Evolutionary conservation across 805 yeast genomes (phyloP).

Genomic region (Myxozyma udenii): DNA sequence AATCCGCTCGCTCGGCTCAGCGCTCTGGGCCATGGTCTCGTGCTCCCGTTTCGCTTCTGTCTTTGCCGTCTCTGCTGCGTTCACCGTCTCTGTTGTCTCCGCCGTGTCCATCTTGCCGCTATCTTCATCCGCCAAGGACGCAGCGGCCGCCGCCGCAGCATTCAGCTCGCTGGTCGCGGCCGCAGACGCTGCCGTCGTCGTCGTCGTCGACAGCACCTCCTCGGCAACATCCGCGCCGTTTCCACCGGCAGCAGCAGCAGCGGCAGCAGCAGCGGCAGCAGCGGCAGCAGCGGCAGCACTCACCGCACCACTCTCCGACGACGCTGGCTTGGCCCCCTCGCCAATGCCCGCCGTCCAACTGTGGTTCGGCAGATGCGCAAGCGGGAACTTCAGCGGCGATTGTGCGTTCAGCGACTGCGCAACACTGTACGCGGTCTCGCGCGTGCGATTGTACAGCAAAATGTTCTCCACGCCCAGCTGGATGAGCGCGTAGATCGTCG

Average conservation of each 20-base stretch:
- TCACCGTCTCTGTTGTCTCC: too few species aligned
- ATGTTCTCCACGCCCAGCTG: conserved; percentile 73
- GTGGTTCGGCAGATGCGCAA: neutral
- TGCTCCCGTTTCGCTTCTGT: neutral
- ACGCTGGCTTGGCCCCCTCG: neutral
- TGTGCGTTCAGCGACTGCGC: conserved; percentile 55
- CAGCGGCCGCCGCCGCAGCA: neutral
- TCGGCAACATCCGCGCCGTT: neutral
- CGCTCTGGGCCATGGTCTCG: neutral
- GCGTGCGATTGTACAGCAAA: conserved; percentile 76
- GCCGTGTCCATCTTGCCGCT: neutral
- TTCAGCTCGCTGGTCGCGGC: neutral
- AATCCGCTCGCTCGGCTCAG: neutral
- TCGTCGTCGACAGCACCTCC: neutral
- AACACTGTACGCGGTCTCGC: conserved; percentile 57
- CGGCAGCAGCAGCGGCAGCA: neutral
- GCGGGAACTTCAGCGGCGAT: conserved; percentile 3
- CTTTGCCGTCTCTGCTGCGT: neutral
- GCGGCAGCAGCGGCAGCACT: neutral
- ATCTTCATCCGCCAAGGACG: too few species aligned
- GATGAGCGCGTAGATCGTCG: conserved; percentile 86
- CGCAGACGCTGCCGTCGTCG: neutral
- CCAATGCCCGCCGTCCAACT: neutral
- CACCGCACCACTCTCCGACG: neutral
- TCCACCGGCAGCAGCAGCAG: neutral